Percentiles rank a stretch among this genome's conserved stretches.
phyloP scores from a whole-genome alignment of 495 filamentous ascomycete species.

The Podospora pseudopauciseta region DNA sequence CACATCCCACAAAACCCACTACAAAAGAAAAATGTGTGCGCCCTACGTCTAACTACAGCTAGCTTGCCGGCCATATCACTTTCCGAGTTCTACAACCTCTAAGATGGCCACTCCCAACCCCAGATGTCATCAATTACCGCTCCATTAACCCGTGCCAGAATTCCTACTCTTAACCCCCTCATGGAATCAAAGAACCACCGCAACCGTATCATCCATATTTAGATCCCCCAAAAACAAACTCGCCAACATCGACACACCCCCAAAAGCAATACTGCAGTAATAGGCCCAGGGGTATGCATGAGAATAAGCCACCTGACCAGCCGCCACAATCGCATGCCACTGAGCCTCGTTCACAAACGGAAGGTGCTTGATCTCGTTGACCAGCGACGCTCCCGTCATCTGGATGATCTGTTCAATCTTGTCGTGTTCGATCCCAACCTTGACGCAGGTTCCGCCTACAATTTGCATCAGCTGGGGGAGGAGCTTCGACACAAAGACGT shows the following conservation, averaged over 20 bases:
- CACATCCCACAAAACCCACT: not conserved
- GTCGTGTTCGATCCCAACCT: constrained; percentile 48
- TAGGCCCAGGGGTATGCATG: constrained; percentile 66
- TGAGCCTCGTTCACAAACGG: constrained; percentile 57
- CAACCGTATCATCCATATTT: constrained; percentile 67
- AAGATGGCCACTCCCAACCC: not conserved
- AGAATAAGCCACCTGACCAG: constrained; percentile 60
- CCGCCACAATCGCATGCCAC: constrained; percentile 56
- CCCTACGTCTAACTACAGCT: not conserved
- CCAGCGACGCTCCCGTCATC: constrained; percentile 54
- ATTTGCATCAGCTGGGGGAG: constrained; percentile 47
- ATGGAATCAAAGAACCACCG: constrained; percentile 53
- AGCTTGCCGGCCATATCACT: not conserved
- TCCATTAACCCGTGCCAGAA: not conserved
- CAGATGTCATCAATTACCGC: not conserved
- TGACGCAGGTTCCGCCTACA: constrained; percentile 53
- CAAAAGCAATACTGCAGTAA: constrained; percentile 65
- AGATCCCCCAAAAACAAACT: constrained; percentile 63
- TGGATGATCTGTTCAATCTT: constrained; percentile 48
- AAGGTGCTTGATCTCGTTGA: constrained; percentile 50
- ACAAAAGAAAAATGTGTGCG: not conserved
- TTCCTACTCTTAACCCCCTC: no score
- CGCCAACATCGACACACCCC: constrained; percentile 57
- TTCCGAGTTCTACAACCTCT: not conserved
- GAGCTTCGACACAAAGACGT: constrained; percentile 67